These are phyloP conservation scores for Plasmodium malariae DNA, from an alignment of 169 alveolate genomes.

Conservation along the genomic window DNA sequence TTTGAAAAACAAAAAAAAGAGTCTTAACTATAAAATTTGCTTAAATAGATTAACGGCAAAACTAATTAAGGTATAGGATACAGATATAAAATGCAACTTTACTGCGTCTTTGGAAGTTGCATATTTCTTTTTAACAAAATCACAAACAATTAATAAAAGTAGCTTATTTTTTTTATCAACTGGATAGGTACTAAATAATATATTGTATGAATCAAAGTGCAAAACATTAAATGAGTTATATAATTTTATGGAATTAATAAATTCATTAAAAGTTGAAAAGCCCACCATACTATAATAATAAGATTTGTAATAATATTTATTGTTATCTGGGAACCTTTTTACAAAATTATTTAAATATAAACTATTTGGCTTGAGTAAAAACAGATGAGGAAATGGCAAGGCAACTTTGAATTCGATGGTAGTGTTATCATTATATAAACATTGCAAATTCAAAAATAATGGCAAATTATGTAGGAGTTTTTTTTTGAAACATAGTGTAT, in stretches of 20 bases:
- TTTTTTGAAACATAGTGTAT: slow-evolving; percentile 42
- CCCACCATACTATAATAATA: slow-evolving; percentile 33
- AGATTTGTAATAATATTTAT: slow-evolving; percentile 50
- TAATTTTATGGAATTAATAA: slow-evolving; percentile 56
- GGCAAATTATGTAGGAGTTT: slow-evolving; percentile 17
- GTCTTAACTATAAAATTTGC: slow-evolving; percentile 42
- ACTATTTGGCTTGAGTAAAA: slow-evolving; percentile 51
- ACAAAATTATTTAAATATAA: slow-evolving; percentile 49
- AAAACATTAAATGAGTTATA: slow-evolving; percentile 61
- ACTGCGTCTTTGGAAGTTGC: neutral
- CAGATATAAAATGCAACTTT: slow-evolving; percentile 61
- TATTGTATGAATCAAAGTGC: slow-evolving; percentile 50
- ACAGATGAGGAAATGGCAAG: slow-evolving; percentile 47
- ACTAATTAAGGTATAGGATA: slow-evolving; percentile 44
- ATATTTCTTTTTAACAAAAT: slow-evolving; percentile 26
- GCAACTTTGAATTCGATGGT: slow-evolving; percentile 43
- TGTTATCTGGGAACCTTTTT: slow-evolving; percentile 3
- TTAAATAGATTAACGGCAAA: slow-evolving; percentile 56
- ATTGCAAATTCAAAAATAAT: slow-evolving; percentile 43
- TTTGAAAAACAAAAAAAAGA: slow-evolving; percentile 13
- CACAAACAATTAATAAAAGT: slow-evolving; percentile 56
- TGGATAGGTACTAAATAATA: slow-evolving; percentile 49
- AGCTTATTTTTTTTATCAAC: slow-evolving; percentile 23
- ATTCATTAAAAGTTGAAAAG: slow-evolving; percentile 20
- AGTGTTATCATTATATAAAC: slow-evolving; percentile 65